Evolutionary conservation across 2,329 filamentous ascomycete genomes (phyloP), one percentile per base, ranked within the genome.

Genomic region (Diaporthe amygdali): DNA sequence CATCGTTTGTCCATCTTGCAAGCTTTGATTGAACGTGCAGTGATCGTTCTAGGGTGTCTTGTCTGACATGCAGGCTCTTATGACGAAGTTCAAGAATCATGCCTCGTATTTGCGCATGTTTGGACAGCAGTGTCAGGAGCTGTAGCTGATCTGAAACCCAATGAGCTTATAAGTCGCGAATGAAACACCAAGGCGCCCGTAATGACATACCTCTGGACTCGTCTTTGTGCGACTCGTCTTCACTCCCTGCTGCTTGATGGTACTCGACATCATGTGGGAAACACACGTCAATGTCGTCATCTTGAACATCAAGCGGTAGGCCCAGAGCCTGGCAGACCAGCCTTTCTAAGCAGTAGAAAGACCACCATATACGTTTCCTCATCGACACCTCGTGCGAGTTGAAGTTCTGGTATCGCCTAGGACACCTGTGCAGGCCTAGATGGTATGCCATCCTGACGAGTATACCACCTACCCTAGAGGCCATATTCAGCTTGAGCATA

Each of bases 201-300:
- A 49, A 4, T 30, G 14, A 5, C 52, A 25, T 63, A 49, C 68
- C 71, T 56, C 55, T 17, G 14, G 67, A 37, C 6, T 27, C 34
- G 27, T 51, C n/a, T 25, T 66, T 34, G 20, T 41, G 37, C 37
- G 37, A 15, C 10, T 47, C 41, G 12, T 34, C 14, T 14, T 49
- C 47, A 25, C 46, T 27, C 30, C 12, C 22, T 20, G 54, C 37
- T 9, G 25, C 39, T 22, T 66, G 44, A 32, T 72, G 71, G 4
- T 25, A n/a, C 30, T 72, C 71, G 30, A 41, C 12, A 41, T 55
- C 37, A 37, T 67, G 17, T 32, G 59, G 44, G 17, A 67, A 87
- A 72, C 88, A 90, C 1, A 90, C 88, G 74, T 90, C 88, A 7
- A 90, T 78, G 69, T 90, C 88, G 52, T 89, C 85, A 72, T 90